A percentile compares a stretch with the other conserved stretches of the same genome.
These are phyloP conservation scores for Starmerella kuoi DNA, from an alignment of 805 yeast species.

Conservation along the genomic window DNA sequence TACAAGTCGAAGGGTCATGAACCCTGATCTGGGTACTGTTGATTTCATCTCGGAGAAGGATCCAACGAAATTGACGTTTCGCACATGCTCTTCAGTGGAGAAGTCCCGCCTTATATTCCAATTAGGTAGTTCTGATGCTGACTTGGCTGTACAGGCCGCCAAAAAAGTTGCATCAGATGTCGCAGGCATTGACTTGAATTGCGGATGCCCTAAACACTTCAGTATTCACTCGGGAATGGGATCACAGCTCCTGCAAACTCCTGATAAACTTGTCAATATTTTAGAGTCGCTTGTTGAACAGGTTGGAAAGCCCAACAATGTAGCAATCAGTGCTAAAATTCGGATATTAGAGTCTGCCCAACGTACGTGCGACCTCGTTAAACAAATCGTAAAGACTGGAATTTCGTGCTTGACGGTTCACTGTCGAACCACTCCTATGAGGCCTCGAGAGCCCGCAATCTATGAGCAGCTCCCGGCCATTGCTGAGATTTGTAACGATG, in stretches of 20 bases:
- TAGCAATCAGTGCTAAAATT: slow-evolving; percentile 85
- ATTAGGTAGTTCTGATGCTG: slow-evolving; percentile 76
- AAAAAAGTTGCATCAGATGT: slow-evolving; percentile 70
- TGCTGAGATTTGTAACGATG: slow-evolving; percentile 44
- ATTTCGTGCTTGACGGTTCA: slow-evolving; percentile 78
- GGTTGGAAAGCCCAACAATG: slow-evolving; percentile 64
- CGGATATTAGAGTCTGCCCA: slow-evolving; percentile 57
- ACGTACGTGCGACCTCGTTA: slow-evolving; percentile 48
- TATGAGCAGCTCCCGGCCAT: slow-evolving; percentile 56
- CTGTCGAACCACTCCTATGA: slow-evolving; percentile 80
- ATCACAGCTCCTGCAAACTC: slow-evolving; percentile 75
- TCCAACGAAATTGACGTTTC: slow-evolving; percentile 39
- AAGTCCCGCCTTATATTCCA: slow-evolving; percentile 67
- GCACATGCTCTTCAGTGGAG: slow-evolving; percentile 58
- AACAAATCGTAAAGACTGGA: slow-evolving; percentile 57
- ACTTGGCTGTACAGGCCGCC: slow-evolving; percentile 82
- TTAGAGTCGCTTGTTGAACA: slow-evolving; percentile 54
- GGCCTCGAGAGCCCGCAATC: slow-evolving; percentile 66
- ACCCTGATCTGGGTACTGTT: slow-evolving; percentile 30
- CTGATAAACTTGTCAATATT: slow-evolving; percentile 64
- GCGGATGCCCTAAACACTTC: slow-evolving; percentile 96
- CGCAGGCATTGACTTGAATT: slow-evolving; percentile 83
- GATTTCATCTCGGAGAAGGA: slow-evolving; percentile 32
- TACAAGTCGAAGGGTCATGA: slow-evolving; percentile 52
- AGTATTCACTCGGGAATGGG: slow-evolving; percentile 96